phyloP scores from a whole-genome alignment of 257 asterid genomes.

The Solanum infundibuliforme region DNA sequence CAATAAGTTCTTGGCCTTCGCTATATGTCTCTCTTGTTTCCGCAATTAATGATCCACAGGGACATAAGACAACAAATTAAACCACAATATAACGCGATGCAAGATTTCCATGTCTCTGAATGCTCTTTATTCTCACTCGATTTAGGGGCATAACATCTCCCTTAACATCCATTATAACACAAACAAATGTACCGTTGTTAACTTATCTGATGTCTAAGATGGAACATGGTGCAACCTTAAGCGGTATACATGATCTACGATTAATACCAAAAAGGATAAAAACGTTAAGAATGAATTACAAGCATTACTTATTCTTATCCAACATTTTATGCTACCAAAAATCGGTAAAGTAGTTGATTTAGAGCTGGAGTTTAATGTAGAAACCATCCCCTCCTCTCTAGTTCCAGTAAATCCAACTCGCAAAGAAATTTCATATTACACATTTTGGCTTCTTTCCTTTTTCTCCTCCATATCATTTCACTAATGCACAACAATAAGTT shows the following conservation, averaged over 20 bases:
- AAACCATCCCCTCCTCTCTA: neutral
- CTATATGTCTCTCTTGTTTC: neutral
- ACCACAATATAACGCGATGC: neutral
- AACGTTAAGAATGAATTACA: neutral
- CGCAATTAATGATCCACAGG: neutral
- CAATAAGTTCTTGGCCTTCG: neutral
- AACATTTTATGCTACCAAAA: neutral
- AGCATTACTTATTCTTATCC: neutral
- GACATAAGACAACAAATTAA: neutral
- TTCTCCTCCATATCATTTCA: neutral
- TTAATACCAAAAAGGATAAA: neutral
- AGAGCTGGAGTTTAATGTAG: neutral
- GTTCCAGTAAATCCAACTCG: neutral
- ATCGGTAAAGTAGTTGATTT: neutral
- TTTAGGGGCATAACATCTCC: too few relatives aligned
- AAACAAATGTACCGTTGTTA: neutral
- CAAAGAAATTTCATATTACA: neutral
- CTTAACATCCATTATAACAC: neutral
- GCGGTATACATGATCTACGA: neutral
- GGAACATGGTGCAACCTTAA: neutral
- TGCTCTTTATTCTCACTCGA: too few relatives aligned
- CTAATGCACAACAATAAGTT: neutral
- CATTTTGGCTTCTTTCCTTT: neutral
- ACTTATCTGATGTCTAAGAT: neutral
- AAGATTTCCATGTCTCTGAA: neutral